phyloP scores from a whole-genome alignment of 208 protist genomes.

The Strigomonas oncopelti region DNA sequence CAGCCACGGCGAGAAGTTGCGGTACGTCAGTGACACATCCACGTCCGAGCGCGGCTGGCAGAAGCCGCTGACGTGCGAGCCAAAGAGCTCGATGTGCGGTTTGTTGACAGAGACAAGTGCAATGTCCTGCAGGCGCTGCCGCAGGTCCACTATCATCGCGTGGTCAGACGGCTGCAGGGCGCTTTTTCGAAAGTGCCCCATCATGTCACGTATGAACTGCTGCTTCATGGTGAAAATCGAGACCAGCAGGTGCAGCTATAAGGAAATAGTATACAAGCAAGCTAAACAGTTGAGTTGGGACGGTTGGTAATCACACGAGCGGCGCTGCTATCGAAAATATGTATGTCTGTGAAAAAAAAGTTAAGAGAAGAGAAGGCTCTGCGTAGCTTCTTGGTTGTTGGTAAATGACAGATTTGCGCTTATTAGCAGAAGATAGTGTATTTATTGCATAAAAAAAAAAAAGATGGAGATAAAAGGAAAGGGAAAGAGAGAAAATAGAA shows the following conservation, averaged over 20 bases:
- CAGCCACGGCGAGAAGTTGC: constrained; percentile 85
- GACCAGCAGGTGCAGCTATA: no score
- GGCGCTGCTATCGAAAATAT: no score
- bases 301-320: no score
- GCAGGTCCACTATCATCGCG: constrained; percentile 51
- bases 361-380: neutral
- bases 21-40: constrained; percentile 83
- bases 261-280: no score
- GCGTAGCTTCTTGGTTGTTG: no score
- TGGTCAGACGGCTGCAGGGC: constrained; percentile 27
- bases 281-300: no score
- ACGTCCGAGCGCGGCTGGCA: constrained; percentile 72
- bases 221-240: constrained; percentile 15
- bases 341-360: neutral
- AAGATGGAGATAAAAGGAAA: neutral
- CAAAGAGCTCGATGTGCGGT: constrained; percentile 73
- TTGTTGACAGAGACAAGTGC: constrained; percentile 81
- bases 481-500: neutral
- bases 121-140: constrained; percentile 60
- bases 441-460: no score
- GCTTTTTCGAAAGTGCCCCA: constrained; percentile 58
- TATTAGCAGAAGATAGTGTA: no score
- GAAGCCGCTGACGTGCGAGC: constrained; percentile 83
- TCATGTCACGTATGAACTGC: constrained; percentile 71
- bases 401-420: no score